Base-by-base conservation (phyloP, 345 rosid species). In the Populus nigra region DNA sequence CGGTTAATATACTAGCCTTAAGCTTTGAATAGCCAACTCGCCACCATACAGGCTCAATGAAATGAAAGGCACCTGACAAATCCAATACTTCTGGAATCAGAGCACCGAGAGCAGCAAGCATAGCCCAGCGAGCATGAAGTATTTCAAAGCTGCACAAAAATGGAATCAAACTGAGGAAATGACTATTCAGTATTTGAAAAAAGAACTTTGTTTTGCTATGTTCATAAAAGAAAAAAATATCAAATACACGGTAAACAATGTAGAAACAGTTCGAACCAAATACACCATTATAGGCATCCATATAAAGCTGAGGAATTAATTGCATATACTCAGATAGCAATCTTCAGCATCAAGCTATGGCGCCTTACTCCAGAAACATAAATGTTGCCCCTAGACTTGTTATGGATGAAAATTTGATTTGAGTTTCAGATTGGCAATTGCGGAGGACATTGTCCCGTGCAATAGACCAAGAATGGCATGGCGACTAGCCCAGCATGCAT, bases 101-200 rank as follows among this genome's bases (percentile, higher is more conserved):
- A 86, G 91, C 96, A 77, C 99, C 98, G 23, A 95, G 88, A 29
- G 98, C 89, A 65, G 93, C 98, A 84, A 92, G 96, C 99, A 95
- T 93, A 57, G 97, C 99, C 99, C 99, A 95, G 43, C 97, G 97
- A 78, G 97, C 96, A 84, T 95, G 98, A 63, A 93, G 89, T 89
- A 92, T 91, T 82, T 95, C 96, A 71, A 93, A 95, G 88, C 99
- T 95, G 91, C 85, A 78, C 61, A 50, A 79, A 41, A 25, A 62
- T 53, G 43, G 36, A 57, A 25, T 45, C 39, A 23, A 59, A 41
- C 41, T 16, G 20, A 69, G 49, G 8, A 77, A 1, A 29, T 65
- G 68, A 4, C 16, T 29, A 3, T 29, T 23, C 68, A 15, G 16
- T 33, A 13, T 2, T 13, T 65, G 18, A 23, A 65, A 25, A 29